Base-by-base conservation (phyloP, 305 asterid species). In the Rubia tinctorum region DNA sequence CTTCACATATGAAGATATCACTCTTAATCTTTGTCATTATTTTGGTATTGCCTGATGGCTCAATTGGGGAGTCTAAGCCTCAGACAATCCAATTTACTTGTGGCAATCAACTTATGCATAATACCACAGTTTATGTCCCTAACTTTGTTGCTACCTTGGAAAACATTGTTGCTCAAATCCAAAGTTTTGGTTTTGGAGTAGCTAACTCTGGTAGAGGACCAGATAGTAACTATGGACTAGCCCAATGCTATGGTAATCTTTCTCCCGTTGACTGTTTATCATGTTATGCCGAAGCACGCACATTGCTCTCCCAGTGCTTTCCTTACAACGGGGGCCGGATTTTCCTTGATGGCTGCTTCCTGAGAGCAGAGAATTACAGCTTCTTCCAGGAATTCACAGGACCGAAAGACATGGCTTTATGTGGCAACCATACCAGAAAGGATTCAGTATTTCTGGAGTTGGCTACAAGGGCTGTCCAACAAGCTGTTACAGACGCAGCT, bases 171-270 rank as follows among this genome's bases (percentile, higher is more conserved):
- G 62, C 10, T n/a, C 62, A 56, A 56, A 56, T 56, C 27, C 27
- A 9, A 56, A 56, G 6, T 56, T 56, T 23, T n/a, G 62, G 62
- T 56, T 56, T 56, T 56, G 27, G 62, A 56, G 56, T 49, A 49
- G 7, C 56, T 49, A 49, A 12, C 56, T 14, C 27, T 6, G 27
- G 62, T 23, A 56, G 8, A 56, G 27, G 23, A 20, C 62, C 62
- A 18, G 62, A 20, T 56, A 20, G 8, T 56, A 18, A 3, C 18
- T n/a, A 18, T 20, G 81, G 73, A 53, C 85, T 83, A 10, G 74
- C 83, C 7, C 87, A 83, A 64, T 83, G 87, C 80, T 81, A 80
- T 39, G 69, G 75, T 10, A 77, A 81, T 81, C 75, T 81, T 59
- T 78, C 87, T 8, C 37, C 56, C 20, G 6, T 15, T 15, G 83